Evolutionary conservation across 257 asterid genomes (phyloP).

Genomic region (Fraxinus cuspidata): DNA sequence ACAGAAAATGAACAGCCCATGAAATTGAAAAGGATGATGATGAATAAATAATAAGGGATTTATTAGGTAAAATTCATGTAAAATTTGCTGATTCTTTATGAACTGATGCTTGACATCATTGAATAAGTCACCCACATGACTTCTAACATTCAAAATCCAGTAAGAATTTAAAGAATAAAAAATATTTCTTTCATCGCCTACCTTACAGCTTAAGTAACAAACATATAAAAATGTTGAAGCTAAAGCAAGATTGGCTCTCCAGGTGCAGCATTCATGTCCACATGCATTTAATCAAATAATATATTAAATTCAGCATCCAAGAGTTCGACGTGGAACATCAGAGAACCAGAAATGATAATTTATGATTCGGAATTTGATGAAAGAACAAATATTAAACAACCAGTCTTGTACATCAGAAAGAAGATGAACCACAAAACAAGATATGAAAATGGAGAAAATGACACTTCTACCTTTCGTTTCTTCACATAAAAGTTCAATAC

Average conservation of each 20-base stretch:
- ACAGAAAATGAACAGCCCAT: too few species aligned
- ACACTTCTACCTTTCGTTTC: neutral
- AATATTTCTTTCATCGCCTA: slow-evolving; percentile 15
- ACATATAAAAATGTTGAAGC: slow-evolving; percentile 9
- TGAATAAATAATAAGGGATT: neutral
- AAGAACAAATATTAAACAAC: neutral
- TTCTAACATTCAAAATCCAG: slow-evolving; percentile 19
- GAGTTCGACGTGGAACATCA: slow-evolving; percentile 20
- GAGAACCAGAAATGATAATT: slow-evolving; percentile 17
- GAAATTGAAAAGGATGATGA: neutral
- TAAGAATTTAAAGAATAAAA: neutral
- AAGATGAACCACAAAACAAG: neutral
- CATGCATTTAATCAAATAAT: neutral
- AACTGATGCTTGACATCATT: slow-evolving; percentile 25
- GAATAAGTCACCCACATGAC: slow-evolving; percentile 41
- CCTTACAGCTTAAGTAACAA: slow-evolving; percentile 24
- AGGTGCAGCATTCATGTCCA: neutral
- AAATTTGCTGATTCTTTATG: neutral
- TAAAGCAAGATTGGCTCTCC: neutral
- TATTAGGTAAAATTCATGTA: neutral
- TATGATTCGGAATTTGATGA: neutral
- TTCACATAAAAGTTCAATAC: neutral
- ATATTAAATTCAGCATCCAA: neutral
- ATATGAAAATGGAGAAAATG: too few species aligned
- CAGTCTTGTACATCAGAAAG: neutral